A percentile compares a stretch with the other conserved stretches of the same genome.
Conservation (phyloP, 2,329 filamentous ascomycete species). For the Fusarium tuaranense region DNA sequence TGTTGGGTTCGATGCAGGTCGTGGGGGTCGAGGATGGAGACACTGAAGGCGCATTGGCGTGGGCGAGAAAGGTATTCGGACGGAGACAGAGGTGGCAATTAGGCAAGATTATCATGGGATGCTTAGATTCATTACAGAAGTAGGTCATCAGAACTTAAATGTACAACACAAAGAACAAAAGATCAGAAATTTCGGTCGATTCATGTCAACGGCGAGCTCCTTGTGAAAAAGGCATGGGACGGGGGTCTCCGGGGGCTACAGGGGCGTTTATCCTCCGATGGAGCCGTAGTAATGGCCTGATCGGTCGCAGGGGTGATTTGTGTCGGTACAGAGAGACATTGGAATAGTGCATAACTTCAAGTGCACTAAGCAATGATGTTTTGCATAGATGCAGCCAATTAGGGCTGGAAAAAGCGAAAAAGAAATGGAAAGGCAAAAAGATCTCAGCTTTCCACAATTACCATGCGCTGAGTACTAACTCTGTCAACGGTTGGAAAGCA, state of each 20-base stretch:
- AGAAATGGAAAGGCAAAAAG: not conserved
- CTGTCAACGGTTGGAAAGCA: not conserved
- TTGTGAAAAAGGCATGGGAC: not conserved
- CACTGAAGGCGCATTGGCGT: not conserved
- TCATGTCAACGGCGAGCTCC: not conserved
- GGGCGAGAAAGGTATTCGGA: conserved; percentile 13
- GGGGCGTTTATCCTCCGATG: not conserved
- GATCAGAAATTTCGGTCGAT: not conserved
- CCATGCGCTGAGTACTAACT: too few relatives aligned
- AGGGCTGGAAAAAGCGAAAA: not conserved
- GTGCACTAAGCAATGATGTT: not conserved
- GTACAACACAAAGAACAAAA: not conserved
- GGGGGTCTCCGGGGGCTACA: not conserved
- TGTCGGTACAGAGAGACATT: not conserved
- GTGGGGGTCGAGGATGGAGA: conserved; percentile 17
- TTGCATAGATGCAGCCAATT: not conserved
- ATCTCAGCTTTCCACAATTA: too few relatives aligned
- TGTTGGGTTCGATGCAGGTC: conserved; percentile 46
- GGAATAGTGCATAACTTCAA: not conserved
- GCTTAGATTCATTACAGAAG: conserved; percentile 10
- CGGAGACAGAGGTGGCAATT: conserved; percentile 15
- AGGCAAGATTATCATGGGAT: conserved; percentile 15
- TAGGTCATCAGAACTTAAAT: not conserved
- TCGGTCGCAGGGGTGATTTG: not conserved
- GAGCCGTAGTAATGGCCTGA: not conserved